Evolutionary conservation across 2,329 filamentous ascomycete genomes (phyloP), one percentile per base, ranked within the genome.

Genomic region (Diaporthe sp.): DNA sequence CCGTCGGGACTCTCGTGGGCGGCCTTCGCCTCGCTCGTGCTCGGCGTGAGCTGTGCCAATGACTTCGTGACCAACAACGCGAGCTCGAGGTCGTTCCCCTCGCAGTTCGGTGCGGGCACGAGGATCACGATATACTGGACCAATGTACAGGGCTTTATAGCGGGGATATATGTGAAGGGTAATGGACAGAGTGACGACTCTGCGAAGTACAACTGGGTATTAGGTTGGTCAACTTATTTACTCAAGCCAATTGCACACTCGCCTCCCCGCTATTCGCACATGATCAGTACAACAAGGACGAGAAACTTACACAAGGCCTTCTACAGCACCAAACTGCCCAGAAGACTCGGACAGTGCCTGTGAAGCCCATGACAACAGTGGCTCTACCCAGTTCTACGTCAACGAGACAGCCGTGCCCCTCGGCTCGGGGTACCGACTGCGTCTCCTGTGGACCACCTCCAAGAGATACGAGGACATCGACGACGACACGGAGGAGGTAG

Each of bases 361-460:
- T 31, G 31, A 17, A 49, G 70, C 70, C 58, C 39, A 72, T 39
- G 57, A 59, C 10, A 72, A 72, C 46, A 42, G 5, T 1, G 70
- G 70, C n/a, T 39, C n/a, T 8, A 19, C 70, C 46, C 19, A 28
- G 44, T 72, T 72, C 46, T 71, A 58, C 10, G 37, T 61, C 70
- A 53, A 72, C 44, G 70, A 59, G n/a, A 62, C 70, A 0, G 44
- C 46, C 9, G 25, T 62, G 22, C 22, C 57, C 1, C 58, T 72
- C 17, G 70, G 70, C 15, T 72, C 70, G 6, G 70, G 70, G 8
- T 72, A 72, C 34, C 31, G n/a, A 17, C 57, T 72, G n/a, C 44
- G 42, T 31, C 70, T 72, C 31, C 44, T 72, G 8, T 72, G 70
- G 70, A 62, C 70, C 15, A 61, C 22, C 10, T 72, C 70, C 15